These are phyloP conservation scores for Beauveria sp. DNA, from an alignment of 2,329 filamentous ascomycete species.

Conservation along the genomic window DNA sequence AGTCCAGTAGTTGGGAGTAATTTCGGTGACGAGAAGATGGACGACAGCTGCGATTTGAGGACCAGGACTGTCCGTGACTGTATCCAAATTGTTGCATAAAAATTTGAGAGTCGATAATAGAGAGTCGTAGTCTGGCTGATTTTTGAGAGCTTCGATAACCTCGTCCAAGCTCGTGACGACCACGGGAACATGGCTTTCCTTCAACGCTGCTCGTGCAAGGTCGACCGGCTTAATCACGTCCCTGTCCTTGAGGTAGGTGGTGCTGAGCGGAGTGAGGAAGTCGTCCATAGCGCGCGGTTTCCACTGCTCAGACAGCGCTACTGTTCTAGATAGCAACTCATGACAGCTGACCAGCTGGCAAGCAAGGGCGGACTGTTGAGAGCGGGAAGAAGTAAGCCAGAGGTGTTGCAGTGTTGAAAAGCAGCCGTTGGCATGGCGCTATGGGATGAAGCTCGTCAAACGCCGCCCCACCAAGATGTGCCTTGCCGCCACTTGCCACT, in stretches of 20 bases:
- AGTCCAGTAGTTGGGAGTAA: conserved; percentile 76
- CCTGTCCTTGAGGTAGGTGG: conserved; percentile 36
- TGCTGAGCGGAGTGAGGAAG: conserved; percentile 47
- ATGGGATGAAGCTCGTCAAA: neutral
- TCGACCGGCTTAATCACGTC: conserved; percentile 20
- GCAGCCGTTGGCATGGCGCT: neutral
- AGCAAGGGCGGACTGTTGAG: neutral
- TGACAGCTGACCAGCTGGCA: neutral
- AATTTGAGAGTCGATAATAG: conserved; percentile 47
- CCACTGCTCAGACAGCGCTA: neutral
- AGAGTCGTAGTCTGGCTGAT: conserved; percentile 53
- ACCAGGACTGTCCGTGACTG: conserved; percentile 34
- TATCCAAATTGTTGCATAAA: conserved; percentile 29
- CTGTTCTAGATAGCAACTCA: neutral
- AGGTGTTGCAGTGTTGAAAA: neutral
- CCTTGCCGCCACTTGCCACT: neutral
- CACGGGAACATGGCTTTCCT: conserved; percentile 5
- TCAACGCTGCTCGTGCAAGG: neutral
- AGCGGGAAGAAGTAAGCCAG: neutral
- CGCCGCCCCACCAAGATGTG: conserved; percentile 1
- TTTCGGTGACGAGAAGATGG: conserved; percentile 64
- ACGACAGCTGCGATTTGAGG: conserved; percentile 68
- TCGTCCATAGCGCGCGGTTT: conserved; percentile 40
- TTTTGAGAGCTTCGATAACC: conserved; percentile 51
- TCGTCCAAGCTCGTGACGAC: conserved; percentile 34